Base-by-base conservation (phyloP, 768 basidiomycete species). In the Porphyrellus cyaneotinctus region DNA sequence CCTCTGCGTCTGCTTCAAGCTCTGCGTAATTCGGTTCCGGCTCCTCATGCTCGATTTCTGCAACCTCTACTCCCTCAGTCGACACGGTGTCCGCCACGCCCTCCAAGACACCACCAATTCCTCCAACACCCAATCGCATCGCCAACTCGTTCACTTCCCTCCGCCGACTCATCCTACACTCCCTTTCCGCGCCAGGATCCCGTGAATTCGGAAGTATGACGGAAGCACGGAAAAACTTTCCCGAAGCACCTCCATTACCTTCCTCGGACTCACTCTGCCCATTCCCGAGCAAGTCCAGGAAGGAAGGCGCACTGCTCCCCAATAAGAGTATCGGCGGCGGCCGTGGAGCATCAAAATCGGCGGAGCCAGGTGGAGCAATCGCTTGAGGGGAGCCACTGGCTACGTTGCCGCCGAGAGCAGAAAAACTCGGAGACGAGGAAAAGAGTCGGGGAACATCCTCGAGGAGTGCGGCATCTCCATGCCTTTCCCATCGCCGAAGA, bases 71-170 rank as follows among this genome's bases (percentile, higher is more conserved):
- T 6, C 24, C 51, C 4, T 51, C 54, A 22, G 24, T 24, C 14
- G 47, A 43, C 13, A 28, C 1, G n/a, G 15, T 32, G 13, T 39
- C 49, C 6, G 26, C 47, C 24, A n/a, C 36, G n/a, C 9, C 42
- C 24, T 82, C 83, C 7, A 91, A 63, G 8, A 73, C 61, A 12
- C 91, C 91, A 11, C 91, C 91, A 8, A 90, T 77, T 0, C 80
- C 79, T 31, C 86, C 87, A 33, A 91, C 75, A 6, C 82, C 91
- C 83, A 91, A 89, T n/a, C 88, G 81, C 77, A 90, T 86, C 0
- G 81, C 84, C 41, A 93, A 70, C 61, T 89, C 85, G 64, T 93
- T 93, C 49, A 91, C 81, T 59, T 91, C 85, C 51, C 81, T 74
- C 52, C 91, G 75, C 32, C 91, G 74, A 4, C 72, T 70, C 54